phyloP scores from a whole-genome alignment of 139 green algal species.

The Microglena sp. region DNA sequence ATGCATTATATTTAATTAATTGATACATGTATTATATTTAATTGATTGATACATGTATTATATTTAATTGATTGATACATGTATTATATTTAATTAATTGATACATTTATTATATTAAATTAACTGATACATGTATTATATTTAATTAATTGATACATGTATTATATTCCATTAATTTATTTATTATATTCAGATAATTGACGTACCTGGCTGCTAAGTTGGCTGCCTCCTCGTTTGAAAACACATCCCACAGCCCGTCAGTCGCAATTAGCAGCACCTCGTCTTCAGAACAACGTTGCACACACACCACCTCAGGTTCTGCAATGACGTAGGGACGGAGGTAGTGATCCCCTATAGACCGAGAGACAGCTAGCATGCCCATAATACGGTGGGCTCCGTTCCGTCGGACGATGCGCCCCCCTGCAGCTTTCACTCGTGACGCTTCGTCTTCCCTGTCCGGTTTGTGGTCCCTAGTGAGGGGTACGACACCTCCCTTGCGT shows the following conservation, averaged over 20 bases:
- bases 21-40: no score
- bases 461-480: slow-evolving; percentile 46
- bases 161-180: no score
- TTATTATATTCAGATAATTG: no score
- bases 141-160: no score
- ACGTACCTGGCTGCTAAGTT: no score
- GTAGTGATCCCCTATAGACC: slow-evolving; percentile 57
- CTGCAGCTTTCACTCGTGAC: slow-evolving; percentile 23
- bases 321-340: slow-evolving; percentile 49
- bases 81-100: no score
- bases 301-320: slow-evolving; percentile 35
- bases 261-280: slow-evolving; percentile 59
- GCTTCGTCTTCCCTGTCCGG: slow-evolving; percentile 55
- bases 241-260: slow-evolving; percentile 40
- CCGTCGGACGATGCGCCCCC: slow-evolving; percentile 48
- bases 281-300: slow-evolving; percentile 22
- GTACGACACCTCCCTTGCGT: slow-evolving; percentile 23
- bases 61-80: no score
- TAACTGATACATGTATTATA: no score
- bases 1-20: no score
- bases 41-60: no score
- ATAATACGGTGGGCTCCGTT: slow-evolving; percentile 49
- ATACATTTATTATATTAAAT: no score
- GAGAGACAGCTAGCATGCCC: slow-evolving; percentile 66
- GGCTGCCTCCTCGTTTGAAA: slow-evolving; percentile 34